A percentile compares a stretch with the other conserved stretches of the same genome.
Evolutionary conservation across 208 protist species (phyloP).

Genomic region (Trypanosoma caninum): DNA sequence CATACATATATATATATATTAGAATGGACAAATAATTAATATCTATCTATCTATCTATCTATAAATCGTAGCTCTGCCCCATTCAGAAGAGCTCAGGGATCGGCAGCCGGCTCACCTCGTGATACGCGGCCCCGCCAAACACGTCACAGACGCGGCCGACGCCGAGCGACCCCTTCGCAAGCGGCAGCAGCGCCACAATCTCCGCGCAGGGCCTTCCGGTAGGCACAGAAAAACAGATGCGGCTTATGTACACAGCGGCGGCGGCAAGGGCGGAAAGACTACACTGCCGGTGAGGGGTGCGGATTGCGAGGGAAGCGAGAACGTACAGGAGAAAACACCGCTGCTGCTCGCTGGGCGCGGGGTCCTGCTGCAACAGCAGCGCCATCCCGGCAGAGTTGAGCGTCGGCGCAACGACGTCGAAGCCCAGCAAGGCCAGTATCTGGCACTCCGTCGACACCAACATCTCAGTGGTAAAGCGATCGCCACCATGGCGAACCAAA

Average conservation of each 20-base stretch:
- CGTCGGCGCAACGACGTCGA: constrained; percentile 44
- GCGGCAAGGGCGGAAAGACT: constrained; percentile 49
- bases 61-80: too few relatives aligned
- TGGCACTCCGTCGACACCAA: constrained; percentile 48
- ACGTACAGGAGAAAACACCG: constrained; percentile 48
- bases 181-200: constrained; percentile 38
- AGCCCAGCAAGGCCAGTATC: constrained; percentile 41
- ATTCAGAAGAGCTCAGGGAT: constrained; percentile 9
- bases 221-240: constrained; percentile 31
- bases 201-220: constrained; percentile 35
- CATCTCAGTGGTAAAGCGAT: constrained; percentile 80
- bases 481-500: constrained; percentile 90
- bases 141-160: constrained; percentile 36
- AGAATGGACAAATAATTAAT: not conserved
- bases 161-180: constrained; percentile 26
- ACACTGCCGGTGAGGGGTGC: constrained; percentile 59
- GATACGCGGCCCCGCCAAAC: constrained; percentile 33
- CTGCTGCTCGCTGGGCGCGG: constrained; percentile 44
- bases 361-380: constrained; percentile 64
- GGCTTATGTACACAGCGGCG: constrained; percentile 60
- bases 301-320: constrained; percentile 46
- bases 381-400: constrained; percentile 44
- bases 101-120: constrained; percentile 38
- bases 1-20: constrained; percentile 11
- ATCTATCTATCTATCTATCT: too few relatives aligned